Evolutionary conservation across 345 rosid genomes (phyloP).

Genomic region (Hevea brasiliensis): DNA sequence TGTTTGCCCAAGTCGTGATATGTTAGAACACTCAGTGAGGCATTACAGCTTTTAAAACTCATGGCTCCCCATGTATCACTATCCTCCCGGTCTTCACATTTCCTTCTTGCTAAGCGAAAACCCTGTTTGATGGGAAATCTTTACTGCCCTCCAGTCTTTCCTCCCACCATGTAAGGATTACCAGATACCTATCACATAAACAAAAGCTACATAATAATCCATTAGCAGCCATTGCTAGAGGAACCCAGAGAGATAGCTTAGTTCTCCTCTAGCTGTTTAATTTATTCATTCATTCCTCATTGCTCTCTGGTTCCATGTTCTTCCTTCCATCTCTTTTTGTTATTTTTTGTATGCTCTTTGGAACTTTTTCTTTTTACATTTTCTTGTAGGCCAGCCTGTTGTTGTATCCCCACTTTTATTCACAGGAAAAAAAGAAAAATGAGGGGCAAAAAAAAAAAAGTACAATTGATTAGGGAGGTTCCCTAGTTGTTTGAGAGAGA

Average conservation of each 20-base stretch:
- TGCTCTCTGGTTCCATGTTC: constrained; percentile 46
- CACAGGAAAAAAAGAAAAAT: neutral
- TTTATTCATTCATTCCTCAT: constrained; percentile 69
- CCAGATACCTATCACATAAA: constrained; percentile 53
- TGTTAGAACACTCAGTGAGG: constrained; percentile 91
- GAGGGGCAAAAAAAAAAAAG: constrained; percentile 13
- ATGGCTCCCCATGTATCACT: constrained; percentile 26
- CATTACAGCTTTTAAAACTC: constrained; percentile 77
- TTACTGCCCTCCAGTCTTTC: constrained; percentile 30
- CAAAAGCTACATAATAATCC: constrained; percentile 41
- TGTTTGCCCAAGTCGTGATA: constrained; percentile 80
- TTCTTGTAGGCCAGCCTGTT: constrained; percentile 48
- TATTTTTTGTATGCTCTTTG: constrained; percentile 1
- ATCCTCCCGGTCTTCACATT: constrained; percentile 18
- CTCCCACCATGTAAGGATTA: constrained; percentile 35
- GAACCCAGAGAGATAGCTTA: constrained; percentile 54
- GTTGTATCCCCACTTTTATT: constrained; percentile 36
- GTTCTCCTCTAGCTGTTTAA: constrained; percentile 45
- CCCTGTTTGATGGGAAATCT: constrained; percentile 29
- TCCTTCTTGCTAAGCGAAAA: constrained; percentile 21
- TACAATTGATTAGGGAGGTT: constrained; percentile 40
- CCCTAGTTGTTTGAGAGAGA: constrained; percentile 26
- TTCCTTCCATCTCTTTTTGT: constrained; percentile 23
- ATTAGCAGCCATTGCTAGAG: constrained; percentile 37
- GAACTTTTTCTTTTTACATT: constrained; percentile 15